A percentile compares a stretch with the other conserved stretches of the same genome.
Evolutionary conservation across 176 grass and related monocot genomes (phyloP).

Genomic region (Ensete glaucum): DNA sequence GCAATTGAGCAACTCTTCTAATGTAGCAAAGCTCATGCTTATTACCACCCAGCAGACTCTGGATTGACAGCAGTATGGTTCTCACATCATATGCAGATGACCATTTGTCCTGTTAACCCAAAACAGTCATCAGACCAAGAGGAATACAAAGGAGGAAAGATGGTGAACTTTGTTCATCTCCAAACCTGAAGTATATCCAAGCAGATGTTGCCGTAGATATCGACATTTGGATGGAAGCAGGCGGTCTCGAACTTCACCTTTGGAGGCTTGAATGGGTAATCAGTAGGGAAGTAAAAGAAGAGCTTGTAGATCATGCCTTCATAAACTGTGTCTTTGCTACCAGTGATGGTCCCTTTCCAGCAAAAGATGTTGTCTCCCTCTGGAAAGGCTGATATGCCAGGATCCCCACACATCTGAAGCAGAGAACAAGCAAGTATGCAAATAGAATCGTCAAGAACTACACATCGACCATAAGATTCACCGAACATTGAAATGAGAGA

Average conservation of each 20-base stretch:
- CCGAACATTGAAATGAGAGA: not conserved
- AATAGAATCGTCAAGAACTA: not conserved
- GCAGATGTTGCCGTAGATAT: constrained; percentile 85
- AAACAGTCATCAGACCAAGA: not conserved
- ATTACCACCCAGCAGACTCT: constrained; percentile 91
- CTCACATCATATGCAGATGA: constrained; percentile 96
- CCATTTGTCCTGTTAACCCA: constrained; percentile 72
- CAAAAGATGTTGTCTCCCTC: constrained; percentile 88
- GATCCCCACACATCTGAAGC: constrained; percentile 63
- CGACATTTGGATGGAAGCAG: constrained; percentile 96
- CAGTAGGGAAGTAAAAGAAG: constrained; percentile 55
- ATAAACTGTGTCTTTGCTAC: constrained; percentile 58
- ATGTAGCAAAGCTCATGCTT: not conserved
- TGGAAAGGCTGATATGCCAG: constrained; percentile 81
- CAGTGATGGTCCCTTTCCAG: constrained; percentile 84
- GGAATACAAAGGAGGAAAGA: not conserved
- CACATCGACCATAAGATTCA: not conserved
- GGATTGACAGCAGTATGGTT: constrained; percentile 90
- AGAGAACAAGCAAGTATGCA: not conserved
- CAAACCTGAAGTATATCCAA: constrained; percentile 77
- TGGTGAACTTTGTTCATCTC: not conserved
- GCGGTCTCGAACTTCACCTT: constrained; percentile 89
- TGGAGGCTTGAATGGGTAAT: constrained; percentile 92
- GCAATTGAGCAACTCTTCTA: not conserved
- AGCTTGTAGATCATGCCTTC: constrained; percentile 78